Conservation (phyloP, 345 rosid species). For the Boechera stricta region DNA sequence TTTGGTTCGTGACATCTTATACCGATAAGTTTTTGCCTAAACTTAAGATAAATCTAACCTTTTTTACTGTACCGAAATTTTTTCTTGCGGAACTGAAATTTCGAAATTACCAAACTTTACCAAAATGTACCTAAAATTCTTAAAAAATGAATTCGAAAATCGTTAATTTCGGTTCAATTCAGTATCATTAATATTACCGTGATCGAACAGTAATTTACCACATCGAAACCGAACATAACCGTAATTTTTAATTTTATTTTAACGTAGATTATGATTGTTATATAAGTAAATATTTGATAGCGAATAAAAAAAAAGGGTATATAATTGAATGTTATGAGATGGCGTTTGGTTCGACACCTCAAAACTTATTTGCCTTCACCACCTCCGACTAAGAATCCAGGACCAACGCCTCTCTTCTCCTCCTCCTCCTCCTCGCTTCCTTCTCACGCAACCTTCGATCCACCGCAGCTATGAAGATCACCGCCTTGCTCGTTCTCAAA, state of each 20-base stretch:
- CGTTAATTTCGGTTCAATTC: not conserved
- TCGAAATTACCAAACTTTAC: too few species aligned
- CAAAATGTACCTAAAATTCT: not conserved
- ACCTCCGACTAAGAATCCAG: slow-evolving; percentile 20
- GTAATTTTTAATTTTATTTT: not conserved
- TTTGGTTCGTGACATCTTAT: not conserved
- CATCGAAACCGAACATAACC: not conserved
- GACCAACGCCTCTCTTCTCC: slow-evolving; percentile 27
- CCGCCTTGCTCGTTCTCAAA: slow-evolving; percentile 81
- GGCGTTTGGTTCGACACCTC: not conserved
- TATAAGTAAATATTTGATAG: not conserved
- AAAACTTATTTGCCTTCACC: not conserved
- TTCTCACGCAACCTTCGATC: slow-evolving; percentile 31
- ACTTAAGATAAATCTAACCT: too few species aligned
- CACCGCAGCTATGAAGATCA: slow-evolving; percentile 77
- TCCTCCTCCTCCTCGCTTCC: slow-evolving; percentile 34
- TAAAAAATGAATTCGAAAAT: not conserved
- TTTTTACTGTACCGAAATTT: too few species aligned
- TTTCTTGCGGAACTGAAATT: too few species aligned
- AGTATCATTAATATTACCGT: too few species aligned
- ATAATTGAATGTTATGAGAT: not conserved
- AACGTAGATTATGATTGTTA: not conserved
- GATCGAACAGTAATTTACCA: too few species aligned
- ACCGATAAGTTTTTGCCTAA: too few species aligned
- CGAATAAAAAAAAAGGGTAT: not conserved